phyloP scores from a whole-genome alignment of 1,139 yeast genomes.

The Saccharomyces hybrid region DNA sequence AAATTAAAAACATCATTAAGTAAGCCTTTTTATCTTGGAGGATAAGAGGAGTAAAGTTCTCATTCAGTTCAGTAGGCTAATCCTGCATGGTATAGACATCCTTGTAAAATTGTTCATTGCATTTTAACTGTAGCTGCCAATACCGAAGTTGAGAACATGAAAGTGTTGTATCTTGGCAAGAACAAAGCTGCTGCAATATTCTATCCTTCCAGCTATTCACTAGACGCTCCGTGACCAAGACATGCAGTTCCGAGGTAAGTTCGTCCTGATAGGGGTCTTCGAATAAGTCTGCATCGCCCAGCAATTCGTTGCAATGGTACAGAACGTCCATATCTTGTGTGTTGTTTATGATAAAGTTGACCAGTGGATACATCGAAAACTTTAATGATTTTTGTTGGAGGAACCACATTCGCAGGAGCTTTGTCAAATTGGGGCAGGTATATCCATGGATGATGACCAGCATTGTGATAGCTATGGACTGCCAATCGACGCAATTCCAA shows the following conservation, averaged over 20 bases:
- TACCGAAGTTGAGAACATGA: constrained; percentile 21
- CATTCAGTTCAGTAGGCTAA: background rate
- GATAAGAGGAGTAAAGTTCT: background rate
- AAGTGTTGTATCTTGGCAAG: constrained; percentile 17
- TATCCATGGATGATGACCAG: background rate
- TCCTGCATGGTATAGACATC: constrained; percentile 12
- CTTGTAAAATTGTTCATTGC: constrained; percentile 18
- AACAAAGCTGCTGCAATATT: constrained; percentile 17
- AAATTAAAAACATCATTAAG: too few relatives aligned
- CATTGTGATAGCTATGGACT: constrained; percentile 10
- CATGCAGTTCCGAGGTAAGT: constrained; percentile 15
- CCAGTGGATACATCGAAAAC: constrained; percentile 18
- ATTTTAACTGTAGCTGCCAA: constrained; percentile 22
- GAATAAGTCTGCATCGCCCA: constrained; percentile 8
- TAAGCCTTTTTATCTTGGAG: background rate
- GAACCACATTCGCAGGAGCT: constrained; percentile 14
- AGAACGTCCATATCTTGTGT: constrained; percentile 11
- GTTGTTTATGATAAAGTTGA: constrained; percentile 13
- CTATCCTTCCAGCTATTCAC: constrained; percentile 22
- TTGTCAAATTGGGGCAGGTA: constrained; percentile 6
- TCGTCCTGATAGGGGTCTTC: constrained; percentile 15
- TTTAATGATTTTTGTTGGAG: constrained; percentile 8
- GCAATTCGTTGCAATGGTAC: constrained; percentile 17
- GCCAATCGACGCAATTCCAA: constrained; percentile 6
- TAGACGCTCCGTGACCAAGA: constrained; percentile 15